phyloP scores from a whole-genome alignment of 495 filamentous ascomycete species.

The Glonium stellatum region DNA sequence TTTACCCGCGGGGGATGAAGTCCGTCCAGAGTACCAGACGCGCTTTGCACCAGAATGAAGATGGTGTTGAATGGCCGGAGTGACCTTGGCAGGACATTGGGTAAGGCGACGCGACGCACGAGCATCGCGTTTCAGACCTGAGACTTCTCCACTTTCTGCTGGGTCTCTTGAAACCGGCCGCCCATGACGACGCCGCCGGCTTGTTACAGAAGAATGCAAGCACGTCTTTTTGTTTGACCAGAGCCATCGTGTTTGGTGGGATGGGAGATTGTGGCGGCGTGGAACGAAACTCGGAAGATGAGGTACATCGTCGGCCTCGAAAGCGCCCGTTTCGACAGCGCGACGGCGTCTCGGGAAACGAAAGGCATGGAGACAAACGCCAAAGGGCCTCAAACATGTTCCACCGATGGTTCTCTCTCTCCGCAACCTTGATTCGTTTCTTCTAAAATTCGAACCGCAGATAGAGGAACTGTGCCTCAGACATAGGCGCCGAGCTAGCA shows the following conservation, averaged over 20 bases:
- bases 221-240: neutral
- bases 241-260: too few relatives aligned
- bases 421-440: neutral
- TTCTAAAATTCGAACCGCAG: neutral
- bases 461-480: too few relatives aligned
- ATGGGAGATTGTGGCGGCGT: neutral
- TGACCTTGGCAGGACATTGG: neutral
- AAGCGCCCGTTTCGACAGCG: neutral
- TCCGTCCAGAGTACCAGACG: neutral
- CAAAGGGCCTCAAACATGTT: too few relatives aligned
- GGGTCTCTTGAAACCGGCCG: slow-evolving; percentile 2
- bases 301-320: neutral
- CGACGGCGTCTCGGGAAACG: neutral
- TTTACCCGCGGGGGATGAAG: neutral
- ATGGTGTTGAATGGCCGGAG: neutral
- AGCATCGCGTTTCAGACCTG: slow-evolving; percentile 2
- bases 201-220: neutral
- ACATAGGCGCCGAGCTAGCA: too few relatives aligned
- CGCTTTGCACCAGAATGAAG: neutral
- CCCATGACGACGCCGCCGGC: neutral
- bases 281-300: neutral
- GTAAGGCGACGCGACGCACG: neutral
- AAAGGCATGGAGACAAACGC: neutral
- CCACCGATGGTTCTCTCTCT: neutral
- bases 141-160: neutral